phyloP scores from a whole-genome alignment of 1,284 basidiomycete species.

The Cystobasidium slooffiae region DNA sequence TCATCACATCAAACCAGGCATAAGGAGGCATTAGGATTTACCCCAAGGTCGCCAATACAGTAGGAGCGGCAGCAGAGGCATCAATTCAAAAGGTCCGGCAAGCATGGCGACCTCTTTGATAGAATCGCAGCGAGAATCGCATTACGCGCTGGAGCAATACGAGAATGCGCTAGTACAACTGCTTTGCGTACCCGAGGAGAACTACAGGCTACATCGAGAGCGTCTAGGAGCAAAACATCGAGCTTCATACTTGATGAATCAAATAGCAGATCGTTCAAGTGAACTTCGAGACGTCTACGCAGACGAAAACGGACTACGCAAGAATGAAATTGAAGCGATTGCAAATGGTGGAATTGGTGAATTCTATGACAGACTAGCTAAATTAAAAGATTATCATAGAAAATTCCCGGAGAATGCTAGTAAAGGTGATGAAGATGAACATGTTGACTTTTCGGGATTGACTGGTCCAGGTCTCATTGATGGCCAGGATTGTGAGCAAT shows the following conservation, averaged over 20 bases:
- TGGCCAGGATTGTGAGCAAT: constrained; percentile 29
- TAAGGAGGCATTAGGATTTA: no score
- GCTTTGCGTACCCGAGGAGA: constrained; percentile 38
- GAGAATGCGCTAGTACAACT: constrained; percentile 36
- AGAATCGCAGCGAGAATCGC: constrained; percentile 41
- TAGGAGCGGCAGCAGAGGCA: not conserved
- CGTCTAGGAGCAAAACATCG: constrained; percentile 50
- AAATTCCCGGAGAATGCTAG: constrained; percentile 88
- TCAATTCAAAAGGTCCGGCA: not conserved
- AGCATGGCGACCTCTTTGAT: constrained; percentile 36
- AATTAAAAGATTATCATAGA: constrained; percentile 92
- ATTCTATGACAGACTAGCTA: constrained; percentile 91
- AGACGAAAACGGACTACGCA: constrained; percentile 58
- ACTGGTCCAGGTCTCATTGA: constrained; percentile 23
- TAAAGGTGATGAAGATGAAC: constrained; percentile 72
- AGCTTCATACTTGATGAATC: constrained; percentile 56
- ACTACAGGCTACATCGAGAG: constrained; percentile 35
- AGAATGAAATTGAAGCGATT: constrained; percentile 60
- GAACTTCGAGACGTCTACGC: constrained; percentile 57
- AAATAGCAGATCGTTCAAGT: constrained; percentile 62
- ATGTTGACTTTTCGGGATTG: constrained; percentile 60
- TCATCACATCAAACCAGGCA: no score
- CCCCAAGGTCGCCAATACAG: no score
- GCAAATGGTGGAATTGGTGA: constrained; percentile 74
- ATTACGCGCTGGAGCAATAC: constrained; percentile 42